Base-by-base conservation (phyloP, 1,284 basidiomycete genomes). In the Microbotryum saponariae region DNA sequence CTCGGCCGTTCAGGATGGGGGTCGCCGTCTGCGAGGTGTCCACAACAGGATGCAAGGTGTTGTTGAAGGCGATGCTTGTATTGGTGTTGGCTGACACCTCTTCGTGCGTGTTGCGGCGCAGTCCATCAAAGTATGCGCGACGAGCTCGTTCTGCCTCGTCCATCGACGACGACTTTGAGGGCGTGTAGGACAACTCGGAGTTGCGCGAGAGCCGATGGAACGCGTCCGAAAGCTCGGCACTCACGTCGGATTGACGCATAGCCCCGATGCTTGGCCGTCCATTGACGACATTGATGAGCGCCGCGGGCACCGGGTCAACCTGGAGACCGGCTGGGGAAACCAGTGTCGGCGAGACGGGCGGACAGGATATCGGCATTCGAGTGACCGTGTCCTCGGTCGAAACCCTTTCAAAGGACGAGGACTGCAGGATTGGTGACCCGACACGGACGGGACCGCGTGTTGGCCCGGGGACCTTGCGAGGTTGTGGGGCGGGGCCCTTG, bases 151-250 rank as follows among this genome's bases (percentile, higher is more conserved):
- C 44, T 21, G 18, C 46, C 37, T 55, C 33, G 8, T 52, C 31
- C 44, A 42, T n/a, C 21, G 47, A 42, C 50, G 29, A 44, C 49
- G 20, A 14, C 21, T n/a, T 53, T 33, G 25, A 16, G 5, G 57
- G 51, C 2, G 46, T 27, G 21, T 54, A 52, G 10, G 59, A 62
- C 16, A 27, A 45, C 25, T 56, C 59, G 10, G 59, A 60, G 46
- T 54, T 44, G 29, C 46, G 52, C 49, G 58, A 62, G n/a, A 62
- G 53, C 0, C 64, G 58, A 1, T 50, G 55, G 54, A 65, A 54
- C 27, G 51, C 54, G 48, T 65, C 60, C 12, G 51, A 45, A 18
- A 49, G 48, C 48, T 56, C 33, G 20, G 37, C 37, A 42, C 37
- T 42, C 37, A 49, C 20, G 47, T 59, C 46, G 5, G 58, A 54